Base-by-base conservation (phyloP, 306 rosid genomes). In the Medicago lupulina region DNA sequence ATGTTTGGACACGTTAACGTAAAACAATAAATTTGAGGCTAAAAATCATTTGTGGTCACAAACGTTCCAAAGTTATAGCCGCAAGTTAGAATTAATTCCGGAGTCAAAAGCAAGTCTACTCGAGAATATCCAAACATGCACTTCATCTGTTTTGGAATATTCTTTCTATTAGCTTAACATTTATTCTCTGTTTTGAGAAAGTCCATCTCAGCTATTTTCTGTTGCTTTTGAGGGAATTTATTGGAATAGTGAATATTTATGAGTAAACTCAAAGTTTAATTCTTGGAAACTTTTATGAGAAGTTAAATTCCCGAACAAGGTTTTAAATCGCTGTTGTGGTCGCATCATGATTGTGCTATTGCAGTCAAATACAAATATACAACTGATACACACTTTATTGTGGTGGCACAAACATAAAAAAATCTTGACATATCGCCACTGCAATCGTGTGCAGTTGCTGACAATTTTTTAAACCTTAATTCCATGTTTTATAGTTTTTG, bases 141-240 rank as follows among this genome's bases (percentile, higher is more conserved):
- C 49, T 43, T 51, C 58, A 51, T 51, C 8, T 51, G 23, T 16
- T 51, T 51, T 43, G 46, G 21, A 43, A 41, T 51, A 19, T 49
- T 8, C 6, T 12, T 73, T 41, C 11, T 31, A 10, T 73, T 44
- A 57, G 63, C 12, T 65, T 55, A 69, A 77, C 19, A n/a, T 19
- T 69, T 25, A 15, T 77, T 77, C 3, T 55, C 1, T 16, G 18
- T 58, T 68, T 25, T 23, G 51, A 51, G 63, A 10, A 79, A 25
- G 51, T 79, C 23, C 68, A n/a, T 64, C 73, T 66, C 55, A 41
- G 75, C 64, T 67, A 58, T 74, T 7, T 67, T 57, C 71, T 60
- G 79, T 57, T 76, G 62, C 43, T 59, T 47, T 75, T 15, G 3
- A 31, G 25, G 18, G 9, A 46, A 53, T 53, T 0, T 16, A 70